phyloP scores from a whole-genome alignment of 805 yeast species.

The Monosporozyma siamensis region DNA sequence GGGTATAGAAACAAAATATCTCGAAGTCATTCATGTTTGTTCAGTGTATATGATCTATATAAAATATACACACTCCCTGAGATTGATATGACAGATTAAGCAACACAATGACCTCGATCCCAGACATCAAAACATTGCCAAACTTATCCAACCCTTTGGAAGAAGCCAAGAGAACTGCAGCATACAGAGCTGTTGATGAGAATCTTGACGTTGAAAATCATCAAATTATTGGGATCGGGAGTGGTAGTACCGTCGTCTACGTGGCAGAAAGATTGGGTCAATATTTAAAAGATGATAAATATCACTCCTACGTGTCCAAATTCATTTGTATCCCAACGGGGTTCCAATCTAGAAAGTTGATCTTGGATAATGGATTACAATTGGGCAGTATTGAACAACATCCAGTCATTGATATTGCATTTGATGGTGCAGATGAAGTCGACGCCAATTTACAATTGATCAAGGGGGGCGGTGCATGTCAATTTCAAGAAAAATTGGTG shows the following conservation, averaged over 20 bases:
- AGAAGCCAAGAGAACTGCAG: slow-evolving; percentile 81
- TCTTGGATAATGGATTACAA: slow-evolving; percentile 67
- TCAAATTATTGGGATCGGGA: slow-evolving; percentile 83
- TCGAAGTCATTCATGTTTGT: too few relatives aligned
- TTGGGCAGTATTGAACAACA: slow-evolving; percentile 78
- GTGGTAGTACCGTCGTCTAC: slow-evolving; percentile 95
- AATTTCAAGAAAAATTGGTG: slow-evolving; percentile 91
- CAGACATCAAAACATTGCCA: slow-evolving; percentile 6
- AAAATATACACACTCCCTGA: too few relatives aligned
- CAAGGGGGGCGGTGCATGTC: slow-evolving; percentile 98
- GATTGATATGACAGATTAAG: too few relatives aligned
- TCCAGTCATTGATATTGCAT: slow-evolving; percentile 79
- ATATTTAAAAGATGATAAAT: slow-evolving; percentile 35
- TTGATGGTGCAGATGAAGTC: slow-evolving; percentile 98
- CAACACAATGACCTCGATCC: slow-evolving; percentile 5
- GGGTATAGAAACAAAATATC: too few relatives aligned
- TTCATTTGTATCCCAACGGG: slow-evolving; percentile 92
- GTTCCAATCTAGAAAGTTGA: slow-evolving; percentile 83
- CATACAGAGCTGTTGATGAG: slow-evolving; percentile 86
- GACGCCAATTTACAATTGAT: slow-evolving; percentile 74
- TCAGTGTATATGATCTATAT: too few relatives aligned
- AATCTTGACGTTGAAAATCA: slow-evolving; percentile 43
- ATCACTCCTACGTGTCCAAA: slow-evolving; percentile 21
- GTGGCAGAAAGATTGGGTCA: slow-evolving; percentile 87
- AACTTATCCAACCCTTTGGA: slow-evolving; percentile 41